phyloP scores from a whole-genome alignment of 805 yeast species.

The Wickerhamomyces tratensis region DNA sequence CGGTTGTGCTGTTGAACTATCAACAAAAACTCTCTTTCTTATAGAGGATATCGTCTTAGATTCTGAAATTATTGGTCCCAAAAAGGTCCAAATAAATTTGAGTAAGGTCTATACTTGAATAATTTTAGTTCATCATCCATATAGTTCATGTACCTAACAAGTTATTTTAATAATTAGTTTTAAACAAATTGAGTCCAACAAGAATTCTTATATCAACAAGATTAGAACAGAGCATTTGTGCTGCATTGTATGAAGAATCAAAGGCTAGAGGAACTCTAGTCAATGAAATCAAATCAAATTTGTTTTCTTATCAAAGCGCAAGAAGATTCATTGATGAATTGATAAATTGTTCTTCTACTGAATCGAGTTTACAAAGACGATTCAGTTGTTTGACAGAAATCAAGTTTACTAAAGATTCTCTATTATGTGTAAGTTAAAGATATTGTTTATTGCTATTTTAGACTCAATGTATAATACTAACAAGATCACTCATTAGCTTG shows the following conservation, averaged over 20 bases:
- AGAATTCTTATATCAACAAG: background rate
- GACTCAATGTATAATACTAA: background rate
- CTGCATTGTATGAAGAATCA: background rate
- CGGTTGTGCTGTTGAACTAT: background rate
- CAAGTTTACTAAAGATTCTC: background rate
- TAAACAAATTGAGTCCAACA: background rate
- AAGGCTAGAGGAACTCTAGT: background rate
- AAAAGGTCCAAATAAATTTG: background rate
- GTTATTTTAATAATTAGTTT: background rate
- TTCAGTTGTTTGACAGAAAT: background rate
- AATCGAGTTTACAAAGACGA: too few species aligned
- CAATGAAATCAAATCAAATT: background rate
- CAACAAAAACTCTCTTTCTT: background rate
- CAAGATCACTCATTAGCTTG: background rate
- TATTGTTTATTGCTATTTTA: too few species aligned
- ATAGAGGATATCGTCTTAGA: background rate
- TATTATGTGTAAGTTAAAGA: background rate
- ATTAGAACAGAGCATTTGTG: background rate
- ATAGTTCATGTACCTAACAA: background rate
- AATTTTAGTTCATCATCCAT: background rate
- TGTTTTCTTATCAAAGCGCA: background rate
- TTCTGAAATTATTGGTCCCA: too few species aligned
- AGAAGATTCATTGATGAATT: too few species aligned
- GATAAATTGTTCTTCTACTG: too few species aligned
- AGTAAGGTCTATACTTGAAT: background rate